These are phyloP conservation scores for Ophiostoma himal-ulmi DNA, from an alignment of 2,329 filamentous ascomycete species.

Conservation along the genomic window DNA sequence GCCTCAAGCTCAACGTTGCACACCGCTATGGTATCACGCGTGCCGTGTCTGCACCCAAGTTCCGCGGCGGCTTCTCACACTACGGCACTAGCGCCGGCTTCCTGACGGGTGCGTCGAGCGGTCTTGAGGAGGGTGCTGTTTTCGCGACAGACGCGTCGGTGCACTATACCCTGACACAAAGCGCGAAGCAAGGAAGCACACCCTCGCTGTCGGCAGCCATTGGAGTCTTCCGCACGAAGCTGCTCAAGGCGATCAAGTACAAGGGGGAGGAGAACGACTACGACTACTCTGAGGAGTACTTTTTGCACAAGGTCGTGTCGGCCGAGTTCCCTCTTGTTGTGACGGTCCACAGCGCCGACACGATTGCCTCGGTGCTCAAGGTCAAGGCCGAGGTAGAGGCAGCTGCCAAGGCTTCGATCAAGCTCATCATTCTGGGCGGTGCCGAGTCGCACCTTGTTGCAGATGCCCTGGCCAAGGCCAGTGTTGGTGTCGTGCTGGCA, in stretches of 20 bases:
- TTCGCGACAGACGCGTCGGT: conserved; percentile 48
- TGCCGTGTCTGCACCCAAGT: conserved; percentile 52
- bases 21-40: conserved; percentile 53
- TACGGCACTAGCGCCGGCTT: conserved; percentile 56
- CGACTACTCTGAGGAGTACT: conserved; percentile 44
- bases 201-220: conserved; percentile 51
- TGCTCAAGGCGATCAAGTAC: conserved; percentile 44
- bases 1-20: conserved; percentile 50
- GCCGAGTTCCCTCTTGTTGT: conserved; percentile 52
- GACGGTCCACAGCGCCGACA: conserved; percentile 57
- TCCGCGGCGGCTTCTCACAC: conserved; percentile 39
- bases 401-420: conserved; percentile 35
- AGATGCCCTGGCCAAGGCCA: conserved; percentile 49
- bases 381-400: conserved; percentile 53
- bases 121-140: conserved; percentile 45
- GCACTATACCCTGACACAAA: conserved; percentile 52
- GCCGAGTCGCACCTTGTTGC: conserved; percentile 59
- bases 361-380: conserved; percentile 53
- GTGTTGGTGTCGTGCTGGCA: conserved; percentile 54
- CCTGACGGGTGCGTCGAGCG: conserved; percentile 44
- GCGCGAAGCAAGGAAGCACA: conserved; percentile 41
- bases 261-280: conserved; percentile 33
- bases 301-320: conserved; percentile 48
- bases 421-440: conserved; percentile 55
- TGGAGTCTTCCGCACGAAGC: conserved; percentile 46